Evolutionary conservation across 441 rosid genomes (phyloP), one percentile per base, ranked within the genome.

Genomic region (Euphorbia corollata): DNA sequence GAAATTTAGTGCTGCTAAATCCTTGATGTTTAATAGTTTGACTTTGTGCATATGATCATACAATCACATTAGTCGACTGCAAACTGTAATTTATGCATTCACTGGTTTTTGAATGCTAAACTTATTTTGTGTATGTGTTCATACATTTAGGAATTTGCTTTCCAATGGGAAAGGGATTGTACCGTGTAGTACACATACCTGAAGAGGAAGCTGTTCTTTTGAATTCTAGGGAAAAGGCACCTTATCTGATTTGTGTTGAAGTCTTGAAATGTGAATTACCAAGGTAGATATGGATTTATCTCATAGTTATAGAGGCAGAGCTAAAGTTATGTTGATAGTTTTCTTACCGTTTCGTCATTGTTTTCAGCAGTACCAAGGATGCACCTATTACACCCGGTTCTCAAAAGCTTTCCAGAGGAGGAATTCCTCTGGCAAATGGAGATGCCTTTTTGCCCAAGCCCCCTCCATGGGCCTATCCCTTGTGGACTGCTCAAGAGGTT

Each of bases 381-480:
- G 39, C 85, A 71, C 76, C 86, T 63, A 97, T 83, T 66, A 53
- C 85, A 71, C 76, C 86, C 59, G 84, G 85, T 77, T 70, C 83
- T 74, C 97, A 91, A 69, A 94, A 94, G 82, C 89, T 91, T 73
- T 94, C 94, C 58, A 88, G 80, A 77, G 98, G 97, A 69, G 99
- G 99, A 30, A 94, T 94, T 78, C 99, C 99, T 70, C 83, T 94
- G 56, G 99, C 99, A 65, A 89, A 91, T 77, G 95, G 99, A 71
- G 98, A 94, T 82, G 99, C 91, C 70, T 82, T 94, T 79, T 75
- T 91, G 83, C 98, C 80, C 41, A 89, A 88, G 85, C 99, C 99
- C 45, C 99, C 99, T 77, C 93, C 98, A 51, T 94, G 98, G 99
- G 99, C 99, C 68, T 94, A 86, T 87, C 99, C 99, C 71, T 79